A percentile compares a stretch with the other conserved stretches of the same genome.
Evolutionary conservation across 768 basidiomycete genomes (phyloP).

Genomic region (Naganishia vishniacii): DNA sequence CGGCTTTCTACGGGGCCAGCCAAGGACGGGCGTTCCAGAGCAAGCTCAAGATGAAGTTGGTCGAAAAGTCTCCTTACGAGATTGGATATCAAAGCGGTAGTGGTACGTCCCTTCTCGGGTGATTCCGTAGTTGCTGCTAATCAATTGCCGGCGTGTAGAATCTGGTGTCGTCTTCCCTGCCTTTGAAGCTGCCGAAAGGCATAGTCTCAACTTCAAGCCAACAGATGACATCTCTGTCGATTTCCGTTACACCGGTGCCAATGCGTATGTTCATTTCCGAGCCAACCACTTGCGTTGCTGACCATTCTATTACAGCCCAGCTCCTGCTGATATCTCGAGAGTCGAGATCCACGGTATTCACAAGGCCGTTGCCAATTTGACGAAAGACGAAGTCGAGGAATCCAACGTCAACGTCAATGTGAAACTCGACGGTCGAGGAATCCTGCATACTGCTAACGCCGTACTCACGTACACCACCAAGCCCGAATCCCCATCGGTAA

Average conservation of each 20-base stretch:
- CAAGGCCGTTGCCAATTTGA: slow-evolving; percentile 74
- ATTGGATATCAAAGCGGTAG: slow-evolving; percentile 55
- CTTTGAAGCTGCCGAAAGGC: slow-evolving; percentile 7
- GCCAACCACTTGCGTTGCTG: not conserved
- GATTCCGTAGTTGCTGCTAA: too few relatives aligned
- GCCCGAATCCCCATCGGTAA: slow-evolving; percentile 31
- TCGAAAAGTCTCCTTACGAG: slow-evolving; percentile 67
- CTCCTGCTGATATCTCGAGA: slow-evolving; percentile 61
- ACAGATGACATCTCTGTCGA: slow-evolving; percentile 74
- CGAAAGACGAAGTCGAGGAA: slow-evolving; percentile 70
- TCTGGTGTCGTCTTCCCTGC: slow-evolving; percentile 20
- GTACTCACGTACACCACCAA: slow-evolving; percentile 74
- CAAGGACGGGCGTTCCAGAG: slow-evolving; percentile 89
- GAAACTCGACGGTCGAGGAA: slow-evolving; percentile 76
- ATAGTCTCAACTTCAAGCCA: slow-evolving; percentile 8
- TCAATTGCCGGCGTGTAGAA: too few relatives aligned
- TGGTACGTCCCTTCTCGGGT: not conserved
- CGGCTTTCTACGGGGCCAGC: slow-evolving; percentile 83
- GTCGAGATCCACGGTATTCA: slow-evolving; percentile 66
- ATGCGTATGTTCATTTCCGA: slow-evolving; percentile 23
- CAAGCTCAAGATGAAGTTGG: slow-evolving; percentile 73
- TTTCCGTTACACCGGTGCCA: slow-evolving; percentile 62
- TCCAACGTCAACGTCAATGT: slow-evolving; percentile 82
- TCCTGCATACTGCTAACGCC: slow-evolving; percentile 73
- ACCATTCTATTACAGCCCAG: slow-evolving; percentile 20